Evolutionary conservation across 306 rosid species (phyloP).

Genomic region (Vicia villosa): DNA sequence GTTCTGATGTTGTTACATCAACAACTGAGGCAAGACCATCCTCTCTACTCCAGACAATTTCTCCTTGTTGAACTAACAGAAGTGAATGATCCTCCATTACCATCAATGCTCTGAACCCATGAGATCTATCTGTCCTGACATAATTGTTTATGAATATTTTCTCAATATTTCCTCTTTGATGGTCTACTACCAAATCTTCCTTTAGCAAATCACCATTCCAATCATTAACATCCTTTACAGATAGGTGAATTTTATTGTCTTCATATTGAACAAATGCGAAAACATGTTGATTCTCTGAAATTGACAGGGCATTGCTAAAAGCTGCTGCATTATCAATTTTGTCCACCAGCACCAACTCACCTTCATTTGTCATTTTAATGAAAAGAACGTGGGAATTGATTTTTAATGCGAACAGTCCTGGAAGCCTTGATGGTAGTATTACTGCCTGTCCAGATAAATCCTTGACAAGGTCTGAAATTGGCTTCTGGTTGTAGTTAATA

Average conservation of each 20-base stretch:
- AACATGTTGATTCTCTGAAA: constrained; percentile 75
- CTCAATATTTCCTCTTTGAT: constrained; percentile 69
- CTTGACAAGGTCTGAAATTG: constrained; percentile 56
- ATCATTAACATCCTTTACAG: constrained; percentile 65
- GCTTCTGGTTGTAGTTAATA: constrained; percentile 54
- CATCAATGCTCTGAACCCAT: constrained; percentile 91
- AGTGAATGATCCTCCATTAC: constrained; percentile 97
- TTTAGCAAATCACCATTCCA: constrained; percentile 69
- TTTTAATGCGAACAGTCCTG: constrained; percentile 68
- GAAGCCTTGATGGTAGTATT: constrained; percentile 71
- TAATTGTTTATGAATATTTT: constrained; percentile 81
- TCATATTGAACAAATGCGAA: constrained; percentile 73
- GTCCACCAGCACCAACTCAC: constrained; percentile 68
- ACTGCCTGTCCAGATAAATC: constrained; percentile 57
- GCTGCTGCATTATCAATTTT: constrained; percentile 59
- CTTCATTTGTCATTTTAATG: constrained; percentile 64
- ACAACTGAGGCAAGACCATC: constrained; percentile 97
- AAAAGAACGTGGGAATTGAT: constrained; percentile 48
- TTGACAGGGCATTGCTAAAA: constrained; percentile 69
- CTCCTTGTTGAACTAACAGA: constrained; percentile 90
- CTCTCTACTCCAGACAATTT: constrained; percentile 93
- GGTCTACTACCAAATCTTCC: constrained; percentile 71
- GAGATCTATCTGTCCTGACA: constrained; percentile 81
- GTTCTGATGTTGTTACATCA: constrained; percentile 79
- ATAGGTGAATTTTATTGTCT: constrained; percentile 60